Base-by-base conservation (phyloP, 2,329 filamentous ascomycete species). In the Fusarium sambucinum region DNA sequence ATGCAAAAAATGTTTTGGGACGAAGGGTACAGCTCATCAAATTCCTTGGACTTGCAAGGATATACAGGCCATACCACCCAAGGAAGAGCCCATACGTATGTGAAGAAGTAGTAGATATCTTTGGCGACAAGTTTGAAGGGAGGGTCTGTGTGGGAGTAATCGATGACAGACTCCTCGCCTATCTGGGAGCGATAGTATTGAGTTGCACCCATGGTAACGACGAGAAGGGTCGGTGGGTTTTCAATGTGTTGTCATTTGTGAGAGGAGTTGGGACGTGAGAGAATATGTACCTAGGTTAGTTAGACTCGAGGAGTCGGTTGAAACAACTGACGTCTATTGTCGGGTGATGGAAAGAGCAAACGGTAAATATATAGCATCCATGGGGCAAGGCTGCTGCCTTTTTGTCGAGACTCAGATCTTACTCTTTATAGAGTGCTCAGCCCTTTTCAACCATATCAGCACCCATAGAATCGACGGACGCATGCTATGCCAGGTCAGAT, bases 11-110 rank as follows among this genome's bases (percentile, higher is more conserved):
- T 33, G 68, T 93, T 93, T 42, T 78, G 75, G 16, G 72, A 60
- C 0, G 86, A 89, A 2, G 84, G 83, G 61, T 89, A 85, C 19
- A 93, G 80, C 79, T 94, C 92, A 70, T 90, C 88, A 46, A 91
- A 79, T 50, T 82, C 71, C 16, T 81, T 85, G 2, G 86, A 86
- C 41, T 82, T 81, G 55, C 80, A 80, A 2, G 88, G 84, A 16
- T 75, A 76, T 10, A 89, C 44, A 1, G 90, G 90, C 69, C 85
- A 80, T n/a, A 92, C 55, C 35, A 92, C 80, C 75, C 85, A 87
- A 3, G 88, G 89, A 21, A 91, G 74, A 5, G 85, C 83, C 84
- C 85, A 87, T 55, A 78, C 63, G 64, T 85, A 87, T 52, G 79
- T 76, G 75, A 87, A 84, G 77, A 88, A 87, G 71, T 83, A 84